A percentile compares a stretch with the other conserved stretches of the same genome.
phyloP scores from a whole-genome alignment of 1,139 yeast genomes.

The Sugiyamaella castrensis region DNA sequence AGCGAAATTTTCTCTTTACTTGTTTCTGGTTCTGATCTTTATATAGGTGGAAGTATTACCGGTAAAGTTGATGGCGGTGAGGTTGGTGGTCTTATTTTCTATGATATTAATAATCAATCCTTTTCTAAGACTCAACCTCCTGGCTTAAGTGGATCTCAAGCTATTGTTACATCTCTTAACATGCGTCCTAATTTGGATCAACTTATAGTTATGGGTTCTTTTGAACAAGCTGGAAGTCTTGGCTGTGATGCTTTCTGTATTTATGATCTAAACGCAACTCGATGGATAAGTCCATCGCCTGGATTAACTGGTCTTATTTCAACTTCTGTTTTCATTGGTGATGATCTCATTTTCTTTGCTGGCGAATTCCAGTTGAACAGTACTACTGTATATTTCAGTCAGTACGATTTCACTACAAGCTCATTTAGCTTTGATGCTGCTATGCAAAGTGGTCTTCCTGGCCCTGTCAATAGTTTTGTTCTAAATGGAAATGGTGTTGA shows the following conservation, averaged over 20 bases:
- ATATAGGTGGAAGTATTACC: conserved; percentile 53
- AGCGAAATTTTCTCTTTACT: conserved; percentile 44
- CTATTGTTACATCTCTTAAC: conserved; percentile 52
- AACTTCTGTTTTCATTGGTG: conserved; percentile 51
- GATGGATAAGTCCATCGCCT: conserved; percentile 53
- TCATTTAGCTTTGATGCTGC: conserved; percentile 27
- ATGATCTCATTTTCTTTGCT: conserved; percentile 53
- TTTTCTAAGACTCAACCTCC: conserved; percentile 50
- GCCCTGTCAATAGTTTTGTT: conserved; percentile 48
- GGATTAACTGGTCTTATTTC: conserved; percentile 54
- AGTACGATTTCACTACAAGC: conserved; percentile 50
- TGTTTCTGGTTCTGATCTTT: conserved; percentile 44
- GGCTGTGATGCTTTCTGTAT: conserved; percentile 65
- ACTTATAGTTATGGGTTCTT: conserved; percentile 75
- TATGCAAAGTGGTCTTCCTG: conserved; percentile 36
- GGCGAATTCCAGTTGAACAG: conserved; percentile 55
- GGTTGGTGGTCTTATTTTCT: conserved; percentile 48
- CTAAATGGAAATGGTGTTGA: conserved; percentile 50
- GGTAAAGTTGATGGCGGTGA: conserved; percentile 35
- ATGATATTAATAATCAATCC: conserved; percentile 45
- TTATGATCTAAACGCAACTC: conserved; percentile 54
- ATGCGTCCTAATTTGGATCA: conserved; percentile 49
- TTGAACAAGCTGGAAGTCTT: conserved; percentile 56
- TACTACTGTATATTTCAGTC: conserved; percentile 44
- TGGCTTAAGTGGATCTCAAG: conserved; percentile 35